Evolutionary conservation across 1,284 basidiomycete species (phyloP).

Genomic region (Apiotrichum montevideense): DNA sequence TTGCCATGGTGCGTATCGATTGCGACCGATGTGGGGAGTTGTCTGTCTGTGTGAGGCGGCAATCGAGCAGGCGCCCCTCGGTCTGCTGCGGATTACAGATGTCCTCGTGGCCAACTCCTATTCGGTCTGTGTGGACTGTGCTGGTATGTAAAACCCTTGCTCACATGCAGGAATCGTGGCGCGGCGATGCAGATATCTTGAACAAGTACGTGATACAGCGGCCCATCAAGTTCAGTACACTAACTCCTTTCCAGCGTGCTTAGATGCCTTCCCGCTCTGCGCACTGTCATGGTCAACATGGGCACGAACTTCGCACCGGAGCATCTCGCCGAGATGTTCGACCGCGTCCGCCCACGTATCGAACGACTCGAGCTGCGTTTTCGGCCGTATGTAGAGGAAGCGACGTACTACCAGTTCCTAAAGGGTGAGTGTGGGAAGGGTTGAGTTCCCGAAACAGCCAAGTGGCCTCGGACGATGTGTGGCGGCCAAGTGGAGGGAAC

Average conservation of each 20-base stretch:
- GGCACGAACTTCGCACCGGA: constrained; percentile 48
- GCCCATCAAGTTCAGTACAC: not conserved
- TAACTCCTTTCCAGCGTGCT: constrained; percentile 27
- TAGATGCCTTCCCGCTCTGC: constrained; percentile 34
- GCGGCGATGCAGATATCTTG: constrained; percentile 46
- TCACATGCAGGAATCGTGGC: constrained; percentile 36
- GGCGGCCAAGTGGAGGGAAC: too few species aligned
- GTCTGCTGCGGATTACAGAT: too few species aligned
- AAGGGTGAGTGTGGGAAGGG: constrained; percentile 25
- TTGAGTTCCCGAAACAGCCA: too few species aligned
- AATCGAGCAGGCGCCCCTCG: too few species aligned
- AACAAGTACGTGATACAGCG: constrained; percentile 36
- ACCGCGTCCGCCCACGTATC: constrained; percentile 31
- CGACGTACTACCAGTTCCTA: constrained; percentile 47
- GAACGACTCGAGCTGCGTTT: constrained; percentile 43
- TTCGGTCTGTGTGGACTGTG: too few species aligned
- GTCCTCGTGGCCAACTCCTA: too few species aligned
- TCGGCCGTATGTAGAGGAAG: constrained; percentile 47
- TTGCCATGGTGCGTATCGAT: constrained; percentile 20
- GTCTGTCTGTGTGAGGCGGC: too few species aligned
- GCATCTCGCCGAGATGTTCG: constrained; percentile 46
- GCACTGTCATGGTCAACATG: constrained; percentile 41
- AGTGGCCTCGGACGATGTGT: too few species aligned
- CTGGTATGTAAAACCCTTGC: not conserved
- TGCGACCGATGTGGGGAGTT: not conserved